Conservation (phyloP, 2,329 filamentous ascomycete species). For the Penicillium sp. region DNA sequence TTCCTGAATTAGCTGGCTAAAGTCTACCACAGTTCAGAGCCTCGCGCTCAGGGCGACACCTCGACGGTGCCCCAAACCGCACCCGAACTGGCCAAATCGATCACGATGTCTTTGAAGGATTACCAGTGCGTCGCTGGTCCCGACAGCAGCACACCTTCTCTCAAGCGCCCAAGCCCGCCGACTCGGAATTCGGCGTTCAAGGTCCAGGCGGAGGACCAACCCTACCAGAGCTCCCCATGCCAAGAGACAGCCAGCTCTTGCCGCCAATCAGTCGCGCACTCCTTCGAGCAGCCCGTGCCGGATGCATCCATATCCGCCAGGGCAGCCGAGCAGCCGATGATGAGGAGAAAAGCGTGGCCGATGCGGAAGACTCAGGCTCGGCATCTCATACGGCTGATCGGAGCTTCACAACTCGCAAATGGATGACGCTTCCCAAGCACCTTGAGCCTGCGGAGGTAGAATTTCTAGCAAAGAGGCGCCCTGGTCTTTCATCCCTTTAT, state of each 20-base stretch:
- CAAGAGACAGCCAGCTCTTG: constrained; percentile 76
- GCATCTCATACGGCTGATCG: constrained; percentile 39
- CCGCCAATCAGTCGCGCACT: constrained; percentile 78
- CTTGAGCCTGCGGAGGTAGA: constrained; percentile 60
- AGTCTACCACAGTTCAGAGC: constrained; percentile 52
- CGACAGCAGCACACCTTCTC: constrained; percentile 68
- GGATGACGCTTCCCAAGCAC: constrained; percentile 57
- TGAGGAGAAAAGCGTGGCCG: constrained; percentile 39
- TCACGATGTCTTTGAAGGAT: constrained; percentile 68
- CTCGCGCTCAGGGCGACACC: constrained; percentile 58
- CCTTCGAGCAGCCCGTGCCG: constrained; percentile 75
- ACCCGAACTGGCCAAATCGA: constrained; percentile 54
- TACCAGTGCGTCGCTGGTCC: constrained; percentile 89
- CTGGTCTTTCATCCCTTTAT: constrained; percentile 58
- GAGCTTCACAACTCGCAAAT: constrained; percentile 59
- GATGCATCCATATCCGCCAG: constrained; percentile 71
- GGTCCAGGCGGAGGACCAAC: constrained; percentile 29
- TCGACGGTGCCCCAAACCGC: constrained; percentile 47
- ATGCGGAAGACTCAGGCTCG: constrained; percentile 34
- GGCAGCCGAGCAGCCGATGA: constrained; percentile 44
- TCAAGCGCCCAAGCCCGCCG: constrained; percentile 65
- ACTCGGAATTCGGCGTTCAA: constrained; percentile 38
- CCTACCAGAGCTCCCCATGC: constrained; percentile 79
- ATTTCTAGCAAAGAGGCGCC: constrained; percentile 62
- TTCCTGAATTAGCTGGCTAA: constrained; percentile 13